These are phyloP conservation scores for Cicer judaicum DNA, from an alignment of 306 rosid species.

Conservation along the genomic window DNA sequence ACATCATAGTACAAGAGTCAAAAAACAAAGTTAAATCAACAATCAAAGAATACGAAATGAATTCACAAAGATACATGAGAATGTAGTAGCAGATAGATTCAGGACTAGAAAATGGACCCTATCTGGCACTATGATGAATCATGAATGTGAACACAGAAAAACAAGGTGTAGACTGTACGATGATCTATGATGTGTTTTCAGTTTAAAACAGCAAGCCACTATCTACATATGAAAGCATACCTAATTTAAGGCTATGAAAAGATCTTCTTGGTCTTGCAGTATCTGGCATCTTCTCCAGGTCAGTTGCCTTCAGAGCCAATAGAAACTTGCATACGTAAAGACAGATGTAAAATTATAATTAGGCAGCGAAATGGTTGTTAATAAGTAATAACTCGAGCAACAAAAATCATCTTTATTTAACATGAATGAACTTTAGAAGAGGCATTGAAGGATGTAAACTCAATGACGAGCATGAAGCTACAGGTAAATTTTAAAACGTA, in stretches of 20 bases:
- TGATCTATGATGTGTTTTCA: slow-evolving; percentile 13
- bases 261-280: slow-evolving; percentile 34
- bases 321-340: slow-evolving; percentile 31
- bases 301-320: slow-evolving; percentile 41
- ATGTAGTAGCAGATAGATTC: slow-evolving; percentile 26
- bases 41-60: slow-evolving; percentile 15
- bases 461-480: slow-evolving; percentile 7
- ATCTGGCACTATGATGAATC: slow-evolving; percentile 15
- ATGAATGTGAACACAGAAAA: slow-evolving; percentile 1
- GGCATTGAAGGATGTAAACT: slow-evolving; percentile 32
- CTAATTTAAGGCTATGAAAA: slow-evolving; percentile 30
- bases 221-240: slow-evolving; percentile 37
- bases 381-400: slow-evolving; percentile 17
- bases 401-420: slow-evolving; percentile 15
- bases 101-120: slow-evolving; percentile 30
- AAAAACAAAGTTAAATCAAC: neutral
- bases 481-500: slow-evolving; percentile 9
- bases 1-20: slow-evolving; percentile 9
- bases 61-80: neutral
- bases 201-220: slow-evolving; percentile 31
- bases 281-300: slow-evolving; percentile 35
- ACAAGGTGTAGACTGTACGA: slow-evolving; percentile 8
- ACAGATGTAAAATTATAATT: slow-evolving; percentile 24
- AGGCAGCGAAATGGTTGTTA: slow-evolving; percentile 15
- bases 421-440: neutral